Percentiles rank a stretch among this genome's conserved stretches.
phyloP scores from a whole-genome alignment of 2,329 filamentous ascomycete species.

The Colletotrichum godetiae region DNA sequence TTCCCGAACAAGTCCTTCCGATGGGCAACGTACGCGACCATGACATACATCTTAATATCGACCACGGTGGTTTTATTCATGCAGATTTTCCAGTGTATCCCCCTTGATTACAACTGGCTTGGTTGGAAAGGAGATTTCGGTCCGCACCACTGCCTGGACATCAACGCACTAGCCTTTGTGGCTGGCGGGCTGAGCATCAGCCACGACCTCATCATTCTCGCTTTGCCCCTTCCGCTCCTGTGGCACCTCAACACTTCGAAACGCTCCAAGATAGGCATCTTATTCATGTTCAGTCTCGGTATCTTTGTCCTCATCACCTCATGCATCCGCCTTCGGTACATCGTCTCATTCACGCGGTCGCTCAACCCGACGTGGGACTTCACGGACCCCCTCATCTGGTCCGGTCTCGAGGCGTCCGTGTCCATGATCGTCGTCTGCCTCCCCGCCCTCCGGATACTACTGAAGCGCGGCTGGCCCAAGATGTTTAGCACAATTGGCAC shows the following conservation, averaged over 20 bases:
- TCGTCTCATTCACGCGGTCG: slow-evolving; percentile 46
- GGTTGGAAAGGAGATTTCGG: slow-evolving; percentile 45
- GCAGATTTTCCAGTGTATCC: slow-evolving; percentile 50
- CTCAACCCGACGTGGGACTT: slow-evolving; percentile 55
- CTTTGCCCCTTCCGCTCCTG: slow-evolving; percentile 48
- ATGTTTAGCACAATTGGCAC: slow-evolving; percentile 17
- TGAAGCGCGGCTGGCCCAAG: slow-evolving; percentile 32
- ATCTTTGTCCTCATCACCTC: slow-evolving; percentile 50
- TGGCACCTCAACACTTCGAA: slow-evolving; percentile 42
- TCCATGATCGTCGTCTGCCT: slow-evolving; percentile 55
- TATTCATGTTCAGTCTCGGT: slow-evolving; percentile 52
- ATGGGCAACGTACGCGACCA: slow-evolving; percentile 37
- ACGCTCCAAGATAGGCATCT: slow-evolving; percentile 42
- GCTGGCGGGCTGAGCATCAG: slow-evolving; percentile 46
- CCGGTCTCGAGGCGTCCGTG: slow-evolving; percentile 53
- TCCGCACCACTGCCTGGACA: slow-evolving; percentile 44
- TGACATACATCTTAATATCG: slow-evolving; percentile 41
- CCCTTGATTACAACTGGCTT: slow-evolving; percentile 46
- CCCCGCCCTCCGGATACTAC: slow-evolving; percentile 50
- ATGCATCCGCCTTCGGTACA: slow-evolving; percentile 48
- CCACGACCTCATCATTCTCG: slow-evolving; percentile 48
- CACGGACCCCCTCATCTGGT: slow-evolving; percentile 54
- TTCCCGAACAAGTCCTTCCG: slow-evolving; percentile 45
- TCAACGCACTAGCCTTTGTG: slow-evolving; percentile 45
- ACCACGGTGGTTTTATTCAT: slow-evolving; percentile 44